Percentiles rank a stretch among this genome's conserved stretches.
Conservation (phyloP, 2,329 filamentous ascomycete genomes). For the Xylariales sp. region DNA sequence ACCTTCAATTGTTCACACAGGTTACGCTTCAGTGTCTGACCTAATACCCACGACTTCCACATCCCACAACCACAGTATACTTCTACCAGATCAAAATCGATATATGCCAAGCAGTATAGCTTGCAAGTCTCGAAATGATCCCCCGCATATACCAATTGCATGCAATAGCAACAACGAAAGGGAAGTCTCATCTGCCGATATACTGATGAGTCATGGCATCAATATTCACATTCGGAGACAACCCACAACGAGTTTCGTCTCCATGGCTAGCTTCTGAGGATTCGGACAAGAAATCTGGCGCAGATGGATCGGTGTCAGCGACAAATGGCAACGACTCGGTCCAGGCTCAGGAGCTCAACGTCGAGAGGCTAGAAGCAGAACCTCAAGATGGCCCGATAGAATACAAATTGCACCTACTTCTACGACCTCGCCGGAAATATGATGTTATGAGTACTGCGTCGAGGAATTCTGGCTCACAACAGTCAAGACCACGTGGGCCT, state of each 20-base stretch:
- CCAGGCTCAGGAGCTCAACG: slow-evolving; percentile 30
- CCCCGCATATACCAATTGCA: slow-evolving; percentile 28
- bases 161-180: slow-evolving; percentile 22
- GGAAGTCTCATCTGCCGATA: slow-evolving; percentile 3
- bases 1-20: no score
- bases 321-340: slow-evolving; percentile 23
- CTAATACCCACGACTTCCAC: no score
- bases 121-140: slow-evolving; percentile 33
- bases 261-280: slow-evolving; percentile 71
- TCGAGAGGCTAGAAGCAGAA: slow-evolving; percentile 74
- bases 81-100: background rate
- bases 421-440: slow-evolving; percentile 74
- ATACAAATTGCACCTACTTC: slow-evolving; percentile 89
- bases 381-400: slow-evolving; percentile 92
- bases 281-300: slow-evolving; percentile 28
- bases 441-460: slow-evolving; percentile 61
- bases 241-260: slow-evolving; percentile 81
- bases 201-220: slow-evolving; percentile 64
- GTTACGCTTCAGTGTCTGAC: no score
- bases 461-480: slow-evolving; percentile 25
- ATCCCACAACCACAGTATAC: no score
- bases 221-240: slow-evolving; percentile 90
- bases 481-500: slow-evolving; percentile 22
- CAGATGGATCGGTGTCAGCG: slow-evolving; percentile 27
- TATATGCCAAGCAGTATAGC: slow-evolving; percentile 5